Evolutionary conservation across 352 stramenopile species (phyloP).

Genomic region (Globisporangium parvum): DNA sequence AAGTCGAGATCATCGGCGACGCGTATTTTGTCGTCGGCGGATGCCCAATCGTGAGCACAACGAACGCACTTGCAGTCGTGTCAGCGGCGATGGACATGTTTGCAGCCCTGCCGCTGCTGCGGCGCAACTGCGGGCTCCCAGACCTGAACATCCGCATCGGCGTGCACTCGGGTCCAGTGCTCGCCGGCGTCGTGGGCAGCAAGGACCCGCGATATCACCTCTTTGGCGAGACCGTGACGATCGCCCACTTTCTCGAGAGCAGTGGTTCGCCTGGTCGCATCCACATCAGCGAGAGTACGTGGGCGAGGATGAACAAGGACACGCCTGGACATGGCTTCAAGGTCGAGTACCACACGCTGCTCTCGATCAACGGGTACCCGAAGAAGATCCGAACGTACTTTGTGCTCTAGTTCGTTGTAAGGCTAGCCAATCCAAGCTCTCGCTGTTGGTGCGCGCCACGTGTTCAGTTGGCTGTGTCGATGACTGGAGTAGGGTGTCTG

Average conservation of each 20-base stretch:
- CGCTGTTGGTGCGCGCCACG: too few species aligned
- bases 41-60: constrained; percentile 52
- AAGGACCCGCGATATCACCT: constrained; percentile 83
- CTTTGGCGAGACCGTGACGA: constrained; percentile 82
- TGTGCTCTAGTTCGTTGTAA: constrained; percentile 29
- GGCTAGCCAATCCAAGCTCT: too few species aligned
- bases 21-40: constrained; percentile 81
- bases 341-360: constrained; percentile 79
- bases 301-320: constrained; percentile 77
- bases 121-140: constrained; percentile 64
- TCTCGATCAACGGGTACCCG: constrained; percentile 61
- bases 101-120: constrained; percentile 40
- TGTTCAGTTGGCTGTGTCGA: too few species aligned
- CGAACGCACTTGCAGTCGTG: constrained; percentile 68
- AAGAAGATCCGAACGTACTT: constrained; percentile 82
- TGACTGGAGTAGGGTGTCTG: too few species aligned
- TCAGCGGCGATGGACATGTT: constrained; percentile 78
- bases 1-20: constrained; percentile 88
- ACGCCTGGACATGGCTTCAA: constrained; percentile 74
- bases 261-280: constrained; percentile 67
- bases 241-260: constrained; percentile 78
- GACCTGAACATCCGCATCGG: constrained; percentile 87
- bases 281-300: constrained; percentile 81
- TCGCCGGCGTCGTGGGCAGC: constrained; percentile 80
- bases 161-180: constrained; percentile 72